Base-by-base conservation (phyloP, 2,329 filamentous ascomycete species). In the Aspergillus transmontanensis region DNA sequence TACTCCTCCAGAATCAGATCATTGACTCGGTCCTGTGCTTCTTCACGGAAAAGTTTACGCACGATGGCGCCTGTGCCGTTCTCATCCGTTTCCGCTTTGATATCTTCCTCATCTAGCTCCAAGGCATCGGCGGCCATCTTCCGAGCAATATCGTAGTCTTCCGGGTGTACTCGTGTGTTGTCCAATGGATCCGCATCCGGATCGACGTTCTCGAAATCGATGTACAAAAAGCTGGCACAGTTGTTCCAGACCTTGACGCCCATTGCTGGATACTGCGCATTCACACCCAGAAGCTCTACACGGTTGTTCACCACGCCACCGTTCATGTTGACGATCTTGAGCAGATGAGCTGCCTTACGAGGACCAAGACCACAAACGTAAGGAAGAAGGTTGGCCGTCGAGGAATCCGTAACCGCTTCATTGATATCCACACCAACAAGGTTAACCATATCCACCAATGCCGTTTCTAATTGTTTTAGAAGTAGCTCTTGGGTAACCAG, bases 111-210 rank as follows among this genome's bases (percentile, higher is more conserved):
- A 71, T 99, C 95, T 69, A 99, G 85, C 75, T 97, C 94, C 55
- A 99, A 84, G 19, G 95, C 95, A 82, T 99, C 95, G 4, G 95
- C 95, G 23, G 95, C 95, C 90, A 99, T 98, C 81, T 99, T 99
- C 70, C 94, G 92, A 56, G 93, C 95, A 65, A 99, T 89, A 70
- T 99, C 95, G 78, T 99, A 99, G 76, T 99, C 95, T 81, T 99
- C 95, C 1, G 95, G 95, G 73, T 99, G 95, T 21, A 99, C 93
- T 82, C 95, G 91, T 54, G 95, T 99, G 75, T 95, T 96, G 79
- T 99, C 95, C 30, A 99, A 85, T 63, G 96, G 96, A 75, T 99
- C 95, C 0, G 94, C 92, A 16, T 91, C 86, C 1, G 89, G 86
- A 70, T 92, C 93, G 16, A 89, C 88, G n/a, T 88, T 85, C 68